Base-by-base conservation (phyloP, 768 basidiomycete genomes). In the Rhizopogon vinicolor region DNA sequence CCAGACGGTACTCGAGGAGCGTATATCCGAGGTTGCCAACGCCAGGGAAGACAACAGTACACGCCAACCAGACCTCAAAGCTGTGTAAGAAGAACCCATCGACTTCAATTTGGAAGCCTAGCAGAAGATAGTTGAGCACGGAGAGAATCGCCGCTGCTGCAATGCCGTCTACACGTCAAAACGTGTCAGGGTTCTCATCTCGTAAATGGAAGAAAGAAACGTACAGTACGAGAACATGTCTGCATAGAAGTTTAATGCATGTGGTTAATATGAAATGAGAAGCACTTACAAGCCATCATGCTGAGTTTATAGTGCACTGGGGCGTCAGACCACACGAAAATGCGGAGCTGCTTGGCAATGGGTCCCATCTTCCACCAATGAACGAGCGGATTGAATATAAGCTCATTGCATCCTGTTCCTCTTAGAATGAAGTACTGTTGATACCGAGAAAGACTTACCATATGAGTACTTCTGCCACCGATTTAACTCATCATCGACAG, bases 401-500 rank as follows among this genome's bases (percentile, higher is more conserved):
- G 80, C 58, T 89, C 87, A 62, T 83, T 85, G 66, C 84, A 87
- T 1, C 85, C 84, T 84, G 29, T 3, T 42, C 14, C 46, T 41
- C 4, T 44, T 37, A 41, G 51, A 29, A 39, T 58, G 25, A 59
- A 1, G 54, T 40, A 39, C 13, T 22, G 14, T 28, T 5, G 8
- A 44, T 25, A 80, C 48, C 1, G 79, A 77, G 57, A 82, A 81
- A 54, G 63, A 69, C 65, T 55, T 64, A 84, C 84, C 86, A 68
- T 86, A 87, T 0, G 85, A 74, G 58, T 88, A 89, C 64, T 92
- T 93, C 61, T 92, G 88, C 91, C 91, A 94, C 5, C 91, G 68
- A 64, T 91, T 92, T 3, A 93, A 70, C 69, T 94, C 91, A 64
- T 94, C 91, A 54, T 91, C 89, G 52, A 84, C 85, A 0, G 91